Evolutionary conservation across 2,329 filamentous ascomycete genomes (phyloP).

Genomic region (Colletotrichum camelliae): DNA sequence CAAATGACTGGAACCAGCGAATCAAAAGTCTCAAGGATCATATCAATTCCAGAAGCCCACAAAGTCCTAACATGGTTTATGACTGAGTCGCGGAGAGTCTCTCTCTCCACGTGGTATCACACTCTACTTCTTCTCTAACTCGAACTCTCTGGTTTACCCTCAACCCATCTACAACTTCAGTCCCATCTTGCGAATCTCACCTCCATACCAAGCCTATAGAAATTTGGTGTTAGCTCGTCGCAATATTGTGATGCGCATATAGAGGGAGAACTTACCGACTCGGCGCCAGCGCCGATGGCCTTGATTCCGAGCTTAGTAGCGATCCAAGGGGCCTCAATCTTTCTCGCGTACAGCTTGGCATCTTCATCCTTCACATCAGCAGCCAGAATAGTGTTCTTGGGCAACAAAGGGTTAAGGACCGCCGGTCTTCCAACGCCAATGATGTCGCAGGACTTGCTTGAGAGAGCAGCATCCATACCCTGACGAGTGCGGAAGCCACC

Average conservation of each 20-base stretch:
- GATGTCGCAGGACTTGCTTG: conserved; percentile 43
- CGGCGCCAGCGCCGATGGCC: conserved; percentile 25
- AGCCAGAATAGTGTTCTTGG: conserved; percentile 40
- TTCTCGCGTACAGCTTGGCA: conserved; percentile 34
- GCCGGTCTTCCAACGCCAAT: conserved; percentile 46
- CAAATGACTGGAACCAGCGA: neutral
- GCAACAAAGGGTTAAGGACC: conserved; percentile 40
- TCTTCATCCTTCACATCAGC: conserved; percentile 36
- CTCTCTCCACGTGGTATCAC: neutral
- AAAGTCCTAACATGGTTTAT: neutral
- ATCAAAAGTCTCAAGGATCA: neutral
- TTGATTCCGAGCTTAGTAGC: conserved; percentile 26
- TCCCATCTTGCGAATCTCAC: conserved; percentile 9
- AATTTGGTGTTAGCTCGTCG: neutral
- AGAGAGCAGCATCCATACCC: conserved; percentile 46
- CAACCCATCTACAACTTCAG: neutral
- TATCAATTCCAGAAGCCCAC: neutral
- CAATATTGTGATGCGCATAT: neutral
- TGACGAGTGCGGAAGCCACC: conserved; percentile 63
- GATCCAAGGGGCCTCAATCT: conserved; percentile 27
- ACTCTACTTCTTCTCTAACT: neutral
- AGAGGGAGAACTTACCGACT: conserved; percentile 22
- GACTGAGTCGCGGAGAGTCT: neutral
- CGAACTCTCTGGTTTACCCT: neutral
- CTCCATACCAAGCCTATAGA: conserved; percentile 4